These are phyloP conservation scores for Circinella umbellata DNA, from an alignment of 371 early-diverging fungal species.

Conservation along the genomic window DNA sequence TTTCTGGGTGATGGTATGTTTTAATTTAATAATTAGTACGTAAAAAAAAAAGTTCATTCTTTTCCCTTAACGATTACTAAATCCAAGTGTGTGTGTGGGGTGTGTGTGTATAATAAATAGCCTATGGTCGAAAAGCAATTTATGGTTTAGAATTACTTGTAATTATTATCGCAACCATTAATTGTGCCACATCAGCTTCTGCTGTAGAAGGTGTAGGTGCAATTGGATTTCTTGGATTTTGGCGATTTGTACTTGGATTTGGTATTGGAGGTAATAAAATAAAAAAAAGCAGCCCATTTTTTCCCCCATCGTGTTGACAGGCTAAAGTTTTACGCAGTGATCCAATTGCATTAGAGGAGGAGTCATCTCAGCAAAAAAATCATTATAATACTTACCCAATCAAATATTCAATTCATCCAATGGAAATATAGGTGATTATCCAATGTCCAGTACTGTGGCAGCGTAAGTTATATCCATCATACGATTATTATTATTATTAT, in stretches of 20 bases:
- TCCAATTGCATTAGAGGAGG: neutral
- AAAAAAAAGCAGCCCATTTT: no score
- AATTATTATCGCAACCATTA: conserved; percentile 57
- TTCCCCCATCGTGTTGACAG: no score
- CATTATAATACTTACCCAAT: neutral
- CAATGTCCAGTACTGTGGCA: conserved; percentile 71
- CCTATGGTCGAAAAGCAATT: conserved; percentile 69
- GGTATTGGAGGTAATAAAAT: conserved; percentile 59
- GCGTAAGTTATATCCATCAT: conserved; percentile 27
- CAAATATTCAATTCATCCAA: no score
- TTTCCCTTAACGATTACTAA: conserved; percentile 60
- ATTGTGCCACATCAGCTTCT: conserved; percentile 64
- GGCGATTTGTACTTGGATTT: conserved; percentile 70
- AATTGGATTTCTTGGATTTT: conserved; percentile 64
- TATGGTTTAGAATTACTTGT: conserved; percentile 71
- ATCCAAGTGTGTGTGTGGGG: no score
- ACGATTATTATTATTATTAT: no score
- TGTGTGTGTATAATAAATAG: no score
- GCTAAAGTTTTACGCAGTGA: neutral
- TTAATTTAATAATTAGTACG: no score
- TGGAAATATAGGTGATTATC: conserved; percentile 56
- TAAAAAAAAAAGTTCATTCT: conserved; percentile 46
- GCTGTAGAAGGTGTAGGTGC: conserved; percentile 56
- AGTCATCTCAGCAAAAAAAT: neutral
- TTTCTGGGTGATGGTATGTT: conserved; percentile 73